Evolutionary conservation across 1,139 yeast genomes (phyloP).

Genomic region (Arxiozyma slooffiae): DNA sequence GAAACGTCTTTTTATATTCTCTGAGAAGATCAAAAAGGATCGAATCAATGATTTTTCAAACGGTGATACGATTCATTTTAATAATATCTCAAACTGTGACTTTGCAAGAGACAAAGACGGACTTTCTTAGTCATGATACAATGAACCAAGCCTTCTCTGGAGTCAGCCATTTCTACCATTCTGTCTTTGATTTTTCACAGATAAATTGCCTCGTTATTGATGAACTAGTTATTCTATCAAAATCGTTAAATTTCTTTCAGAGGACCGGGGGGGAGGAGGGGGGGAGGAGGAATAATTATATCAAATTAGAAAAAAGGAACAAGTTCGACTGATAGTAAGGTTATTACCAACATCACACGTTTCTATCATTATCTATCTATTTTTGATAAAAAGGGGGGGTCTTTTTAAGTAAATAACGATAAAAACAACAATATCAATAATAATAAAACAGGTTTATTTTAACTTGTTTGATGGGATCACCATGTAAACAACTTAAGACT

Average conservation of each 20-base stretch:
- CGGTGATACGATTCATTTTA: conserved; percentile 47
- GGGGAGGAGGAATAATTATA: too few relatives aligned
- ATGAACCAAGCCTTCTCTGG: conserved; percentile 41
- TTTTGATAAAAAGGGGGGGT: conserved; percentile 36
- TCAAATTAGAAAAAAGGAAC: too few relatives aligned
- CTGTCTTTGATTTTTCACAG: conserved; percentile 32
- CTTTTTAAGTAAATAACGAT: too few relatives aligned
- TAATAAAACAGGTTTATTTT: too few relatives aligned
- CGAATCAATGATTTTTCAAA: conserved; percentile 47
- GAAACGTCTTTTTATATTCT: conserved; percentile 41
- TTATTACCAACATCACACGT: conserved; percentile 57
- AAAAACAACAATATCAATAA: too few relatives aligned
- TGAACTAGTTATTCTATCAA: conserved; percentile 19
- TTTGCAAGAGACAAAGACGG: conserved; percentile 39
- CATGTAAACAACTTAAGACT: too few relatives aligned
- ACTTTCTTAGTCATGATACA: conserved; percentile 53
- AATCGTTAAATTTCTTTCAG: too few relatives aligned
- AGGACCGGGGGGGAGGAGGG: too few relatives aligned
- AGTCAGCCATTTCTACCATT: conserved; percentile 38
- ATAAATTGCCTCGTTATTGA: conserved; percentile 22
- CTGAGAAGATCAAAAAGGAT: too few relatives aligned
- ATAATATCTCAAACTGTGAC: conserved; percentile 44
- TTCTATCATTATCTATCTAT: conserved; percentile 43
- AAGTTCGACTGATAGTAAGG: conserved; percentile 33
- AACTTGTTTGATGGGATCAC: too few relatives aligned